Percentiles rank a stretch among this genome's conserved stretches.
Conservation (phyloP, 129 eudicot species). For the Flaveria linearis region DNA sequence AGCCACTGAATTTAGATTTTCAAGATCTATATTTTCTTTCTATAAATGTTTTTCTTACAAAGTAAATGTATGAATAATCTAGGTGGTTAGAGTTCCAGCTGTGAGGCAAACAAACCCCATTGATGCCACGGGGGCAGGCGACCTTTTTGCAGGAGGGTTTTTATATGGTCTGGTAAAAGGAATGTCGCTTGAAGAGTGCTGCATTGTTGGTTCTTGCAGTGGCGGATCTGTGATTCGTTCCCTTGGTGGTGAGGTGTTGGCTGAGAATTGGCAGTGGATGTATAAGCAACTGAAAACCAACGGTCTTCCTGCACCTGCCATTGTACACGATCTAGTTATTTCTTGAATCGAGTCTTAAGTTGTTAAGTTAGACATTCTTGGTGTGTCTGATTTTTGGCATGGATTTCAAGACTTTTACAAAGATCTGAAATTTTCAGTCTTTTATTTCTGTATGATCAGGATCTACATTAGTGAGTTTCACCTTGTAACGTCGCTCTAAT, state of each 20-base stretch:
- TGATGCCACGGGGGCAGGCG: constrained; percentile 99
- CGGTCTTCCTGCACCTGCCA: constrained; percentile 59
- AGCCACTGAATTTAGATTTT: background rate
- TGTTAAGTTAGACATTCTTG: constrained; percentile 27
- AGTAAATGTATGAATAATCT: constrained; percentile 1
- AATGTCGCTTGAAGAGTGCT: constrained; percentile 79
- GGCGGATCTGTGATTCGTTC: constrained; percentile 92
- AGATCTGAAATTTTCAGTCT: background rate
- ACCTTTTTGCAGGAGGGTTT: constrained; percentile 97
- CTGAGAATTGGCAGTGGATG: constrained; percentile 96
- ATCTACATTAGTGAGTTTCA: background rate
- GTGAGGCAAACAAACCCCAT: constrained; percentile 62
- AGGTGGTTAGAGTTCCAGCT: constrained; percentile 82
- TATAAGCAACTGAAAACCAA: constrained; percentile 75
- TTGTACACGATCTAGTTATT: constrained; percentile 13
- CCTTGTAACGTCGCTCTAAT: too few relatives aligned
- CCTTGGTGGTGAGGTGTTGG: constrained; percentile 92
- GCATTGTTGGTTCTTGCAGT: constrained; percentile 84
- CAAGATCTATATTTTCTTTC: background rate
- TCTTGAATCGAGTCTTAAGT: constrained; percentile 24
- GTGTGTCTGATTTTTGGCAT: constrained; percentile 19
- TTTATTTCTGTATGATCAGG: constrained; percentile 8
- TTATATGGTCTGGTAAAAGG: constrained; percentile 87
- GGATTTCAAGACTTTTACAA: constrained; percentile 24
- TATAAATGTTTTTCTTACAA: background rate